Percentiles rank a stretch among this genome's conserved stretches.
phyloP scores from a whole-genome alignment of 1,139 yeast species.

The Candida frijolesensis region DNA sequence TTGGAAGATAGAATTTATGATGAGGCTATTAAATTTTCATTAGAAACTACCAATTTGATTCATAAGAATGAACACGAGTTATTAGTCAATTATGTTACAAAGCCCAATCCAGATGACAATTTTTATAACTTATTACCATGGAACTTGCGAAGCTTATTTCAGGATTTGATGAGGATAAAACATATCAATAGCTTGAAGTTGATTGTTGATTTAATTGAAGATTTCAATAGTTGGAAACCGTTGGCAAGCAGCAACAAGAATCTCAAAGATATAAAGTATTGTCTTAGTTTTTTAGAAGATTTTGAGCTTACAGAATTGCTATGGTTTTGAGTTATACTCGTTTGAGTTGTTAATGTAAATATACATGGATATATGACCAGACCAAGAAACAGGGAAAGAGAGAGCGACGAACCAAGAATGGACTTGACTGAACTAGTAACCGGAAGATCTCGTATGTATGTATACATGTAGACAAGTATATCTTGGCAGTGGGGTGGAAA shows the following conservation, averaged over 20 bases:
- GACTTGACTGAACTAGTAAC: too few species aligned
- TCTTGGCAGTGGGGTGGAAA: too few species aligned
- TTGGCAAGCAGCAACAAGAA: constrained; percentile 19
- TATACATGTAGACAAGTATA: too few species aligned
- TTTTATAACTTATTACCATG: constrained; percentile 36
- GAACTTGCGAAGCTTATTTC: constrained; percentile 39
- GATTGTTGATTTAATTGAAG: constrained; percentile 31
- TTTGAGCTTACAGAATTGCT: constrained; percentile 34
- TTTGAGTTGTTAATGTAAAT: neutral
- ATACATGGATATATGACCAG: neutral
- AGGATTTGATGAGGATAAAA: constrained; percentile 37
- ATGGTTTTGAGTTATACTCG: neutral
- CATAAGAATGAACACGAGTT: constrained; percentile 16
- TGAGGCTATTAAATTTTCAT: constrained; percentile 32
- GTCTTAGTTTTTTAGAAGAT: constrained; percentile 40
- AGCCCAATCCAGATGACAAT: constrained; percentile 3
- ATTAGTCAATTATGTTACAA: constrained; percentile 3
- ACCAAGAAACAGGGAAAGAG: neutral
- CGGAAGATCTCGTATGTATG: too few species aligned
- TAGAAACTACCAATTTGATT: constrained; percentile 40
- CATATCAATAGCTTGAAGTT: constrained; percentile 38
- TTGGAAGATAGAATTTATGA: constrained; percentile 28
- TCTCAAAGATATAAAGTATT: constrained; percentile 45
- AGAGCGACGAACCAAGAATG: neutral
- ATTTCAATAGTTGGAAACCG: constrained; percentile 46